Conservation (phyloP, 2,329 filamentous ascomycete genomes). For the Helicocarpus griseus region DNA sequence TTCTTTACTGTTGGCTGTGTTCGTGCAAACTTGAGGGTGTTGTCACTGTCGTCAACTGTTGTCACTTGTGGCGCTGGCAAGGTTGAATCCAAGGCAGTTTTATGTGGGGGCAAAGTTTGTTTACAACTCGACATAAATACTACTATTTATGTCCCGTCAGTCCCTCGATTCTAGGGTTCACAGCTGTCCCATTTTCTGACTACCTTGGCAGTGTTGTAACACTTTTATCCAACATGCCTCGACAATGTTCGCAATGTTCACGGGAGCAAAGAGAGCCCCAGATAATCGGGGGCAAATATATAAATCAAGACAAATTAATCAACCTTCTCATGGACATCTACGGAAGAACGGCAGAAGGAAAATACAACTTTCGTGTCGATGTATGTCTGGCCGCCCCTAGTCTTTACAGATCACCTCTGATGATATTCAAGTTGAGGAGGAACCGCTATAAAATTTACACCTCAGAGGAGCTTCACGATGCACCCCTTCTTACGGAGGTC, state of each 20-base stretch:
- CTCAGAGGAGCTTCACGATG: not conserved
- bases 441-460: not conserved
- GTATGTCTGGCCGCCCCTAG: too few species aligned
- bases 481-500: not conserved
- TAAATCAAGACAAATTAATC: not conserved
- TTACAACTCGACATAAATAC: too few species aligned
- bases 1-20: not conserved
- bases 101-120: too few species aligned
- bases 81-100: not conserved
- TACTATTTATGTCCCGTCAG: too few species aligned
- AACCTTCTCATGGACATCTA: not conserved
- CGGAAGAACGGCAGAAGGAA: not conserved
- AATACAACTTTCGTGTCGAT: not conserved
- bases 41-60: too few species aligned
- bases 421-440: not conserved
- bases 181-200: too few species aligned
- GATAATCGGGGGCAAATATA: not conserved
- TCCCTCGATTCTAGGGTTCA: too few species aligned
- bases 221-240: not conserved
- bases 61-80: too few species aligned
- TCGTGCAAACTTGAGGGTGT: too few species aligned
- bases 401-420: too few species aligned
- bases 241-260: not conserved
- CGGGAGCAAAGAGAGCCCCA: not conserved
- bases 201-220: too few species aligned